These are phyloP conservation scores for Wickerhamiella infanticola DNA, from an alignment of 1,139 yeast genomes.

Conservation along the genomic window DNA sequence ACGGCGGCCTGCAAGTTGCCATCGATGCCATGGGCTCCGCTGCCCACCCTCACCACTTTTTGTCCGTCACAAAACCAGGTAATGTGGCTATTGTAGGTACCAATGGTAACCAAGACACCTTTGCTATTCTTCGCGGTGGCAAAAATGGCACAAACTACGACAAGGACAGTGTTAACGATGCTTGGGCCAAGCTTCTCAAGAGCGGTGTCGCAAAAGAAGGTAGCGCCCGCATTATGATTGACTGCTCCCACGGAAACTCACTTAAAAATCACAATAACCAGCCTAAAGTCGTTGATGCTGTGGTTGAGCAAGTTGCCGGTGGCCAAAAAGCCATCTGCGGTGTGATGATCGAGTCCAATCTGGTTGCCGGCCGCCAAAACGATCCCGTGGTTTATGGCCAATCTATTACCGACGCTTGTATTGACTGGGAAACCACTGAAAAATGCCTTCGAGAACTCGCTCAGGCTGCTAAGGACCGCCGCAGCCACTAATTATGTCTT, in stretches of 20 bases:
- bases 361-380: constrained; percentile 85
- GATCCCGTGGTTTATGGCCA: constrained; percentile 74
- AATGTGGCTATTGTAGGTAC: constrained; percentile 92
- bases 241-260: constrained; percentile 95
- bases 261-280: constrained; percentile 81
- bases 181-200: constrained; percentile 47
- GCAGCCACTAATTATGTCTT: constrained; percentile 22
- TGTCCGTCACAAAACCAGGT: constrained; percentile 89
- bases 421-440: constrained; percentile 74
- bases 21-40: constrained; percentile 91
- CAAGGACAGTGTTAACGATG: constrained; percentile 50
- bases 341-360: constrained; percentile 88
- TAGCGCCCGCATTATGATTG: constrained; percentile 69
- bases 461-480: constrained; percentile 64
- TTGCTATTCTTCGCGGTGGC: constrained; percentile 91
- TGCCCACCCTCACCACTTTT: constrained; percentile 81
- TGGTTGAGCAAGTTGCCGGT: constrained; percentile 61
- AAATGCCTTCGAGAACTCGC: constrained; percentile 56
- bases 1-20: constrained; percentile 83
- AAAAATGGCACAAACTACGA: constrained; percentile 84
- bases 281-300: constrained; percentile 72
- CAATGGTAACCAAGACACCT: constrained; percentile 81
- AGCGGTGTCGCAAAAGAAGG: constrained; percentile 34
- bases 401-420: constrained; percentile 94
- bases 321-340: constrained; percentile 79